A percentile compares a stretch with the other conserved stretches of the same genome.
Conservation (phyloP, 192 early-diverging fungal species). For the Funneliformis geosporum region DNA sequence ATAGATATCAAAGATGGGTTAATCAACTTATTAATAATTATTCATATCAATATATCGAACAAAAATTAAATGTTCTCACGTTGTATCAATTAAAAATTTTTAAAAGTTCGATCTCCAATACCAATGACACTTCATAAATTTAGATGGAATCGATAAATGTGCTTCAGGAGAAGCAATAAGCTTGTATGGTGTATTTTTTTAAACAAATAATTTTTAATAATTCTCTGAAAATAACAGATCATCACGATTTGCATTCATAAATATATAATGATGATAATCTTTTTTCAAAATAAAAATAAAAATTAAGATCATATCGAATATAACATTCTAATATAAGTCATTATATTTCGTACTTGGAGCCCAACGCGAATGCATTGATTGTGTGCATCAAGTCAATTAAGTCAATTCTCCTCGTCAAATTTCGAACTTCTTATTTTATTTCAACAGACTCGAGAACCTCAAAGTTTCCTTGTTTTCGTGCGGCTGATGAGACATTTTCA, state of each 20-base stretch:
- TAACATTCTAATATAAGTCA: neutral
- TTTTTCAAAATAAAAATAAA: constrained; percentile 26
- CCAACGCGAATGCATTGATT: constrained; percentile 51
- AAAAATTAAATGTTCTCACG: neutral
- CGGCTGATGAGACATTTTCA: constrained; percentile 58
- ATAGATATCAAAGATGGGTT: constrained; percentile 72
- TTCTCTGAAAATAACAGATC: constrained; percentile 48
- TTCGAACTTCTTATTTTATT: constrained; percentile 36
- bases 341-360: constrained; percentile 46
- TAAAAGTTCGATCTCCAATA: constrained; percentile 80
- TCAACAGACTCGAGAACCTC: constrained; percentile 54
- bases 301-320: neutral
- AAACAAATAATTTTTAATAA: constrained; percentile 52
- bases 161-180: constrained; percentile 72
- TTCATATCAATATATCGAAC: neutral
- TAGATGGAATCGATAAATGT: constrained; percentile 64
- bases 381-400: constrained; percentile 36
- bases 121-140: constrained; percentile 66
- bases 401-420: constrained; percentile 34
- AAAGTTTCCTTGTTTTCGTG: constrained; percentile 59
- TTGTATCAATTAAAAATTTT: constrained; percentile 71
- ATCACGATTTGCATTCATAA: constrained; percentile 50
- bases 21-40: constrained; percentile 36
- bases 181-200: constrained; percentile 52
- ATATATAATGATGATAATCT: constrained; percentile 61